Conservation (phyloP, 2,329 filamentous ascomycete species). For the Geosmithia flava region DNA sequence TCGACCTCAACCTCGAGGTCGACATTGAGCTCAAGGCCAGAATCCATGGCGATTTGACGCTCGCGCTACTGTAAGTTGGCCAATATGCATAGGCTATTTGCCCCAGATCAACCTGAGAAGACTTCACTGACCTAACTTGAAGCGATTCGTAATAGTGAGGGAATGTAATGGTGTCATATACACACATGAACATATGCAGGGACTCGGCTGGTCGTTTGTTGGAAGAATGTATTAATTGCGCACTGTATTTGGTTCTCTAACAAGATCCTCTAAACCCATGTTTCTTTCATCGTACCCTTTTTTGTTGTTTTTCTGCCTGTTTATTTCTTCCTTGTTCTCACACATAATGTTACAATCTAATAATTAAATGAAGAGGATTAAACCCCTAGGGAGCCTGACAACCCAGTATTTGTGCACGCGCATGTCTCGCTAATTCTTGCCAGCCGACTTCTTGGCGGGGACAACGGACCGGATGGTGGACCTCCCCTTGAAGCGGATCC, state of each 20-base stretch:
- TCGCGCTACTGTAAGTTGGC: conserved; percentile 52
- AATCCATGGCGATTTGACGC: conserved; percentile 65
- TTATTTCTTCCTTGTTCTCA: no score
- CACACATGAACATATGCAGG: neutral
- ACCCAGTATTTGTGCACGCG: neutral
- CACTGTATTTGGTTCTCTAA: no score
- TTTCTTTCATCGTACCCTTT: no score
- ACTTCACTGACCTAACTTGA: neutral
- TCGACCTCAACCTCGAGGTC: conserved; percentile 68
- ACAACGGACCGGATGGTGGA: conserved; percentile 15
- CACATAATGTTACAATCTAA: no score
- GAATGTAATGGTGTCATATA: neutral
- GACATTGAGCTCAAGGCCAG: conserved; percentile 71
- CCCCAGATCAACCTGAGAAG: neutral
- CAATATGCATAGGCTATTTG: no score
- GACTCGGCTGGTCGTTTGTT: neutral
- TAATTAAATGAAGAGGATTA: neutral
- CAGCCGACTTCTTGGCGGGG: neutral
- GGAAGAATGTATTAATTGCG: neutral
- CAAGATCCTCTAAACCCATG: no score
- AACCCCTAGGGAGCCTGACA: neutral
- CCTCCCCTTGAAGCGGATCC: conserved; percentile 23
- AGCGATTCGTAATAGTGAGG: neutral
- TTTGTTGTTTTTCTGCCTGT: no score
- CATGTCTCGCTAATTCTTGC: neutral